Evolutionary conservation across 495 filamentous ascomycete species (phyloP), one percentile per base, ranked within the genome.

Genomic region (Penicillium chermesinum): DNA sequence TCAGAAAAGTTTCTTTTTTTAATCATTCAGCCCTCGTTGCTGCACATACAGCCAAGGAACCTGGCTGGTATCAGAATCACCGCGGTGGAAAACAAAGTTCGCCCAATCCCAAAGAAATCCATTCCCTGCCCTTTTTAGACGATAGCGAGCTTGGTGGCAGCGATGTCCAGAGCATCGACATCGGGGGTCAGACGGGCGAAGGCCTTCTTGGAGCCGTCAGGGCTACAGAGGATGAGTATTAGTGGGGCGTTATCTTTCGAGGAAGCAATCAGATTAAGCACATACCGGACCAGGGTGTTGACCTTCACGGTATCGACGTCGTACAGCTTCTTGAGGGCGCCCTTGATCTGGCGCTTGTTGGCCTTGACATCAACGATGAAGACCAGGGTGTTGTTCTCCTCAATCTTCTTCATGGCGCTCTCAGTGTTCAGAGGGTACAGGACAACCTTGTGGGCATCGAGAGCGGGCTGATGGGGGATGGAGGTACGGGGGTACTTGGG

Each of bases 351-450:
- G 65, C 90, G 84, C 88, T 99, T 99, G 80, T 99, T 99, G 63
- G 89, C 82, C 87, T 96, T 96, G 69, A 89, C 82, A 58, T 99
- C 88, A 63, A 95, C 90, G 65, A 97, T 95, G 79, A 99, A 97
- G 59, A 97, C 94, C 17, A 97, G 80, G 60, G 93, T 96, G 82
- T 99, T 95, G 82, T 97, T 88, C 86, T 97, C 93, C 83, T 97
- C 94, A 56, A 97, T 95, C 86, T 96, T 96, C 89, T 99, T 99
- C 89, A 99, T 95, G 64, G 93, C 94, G 58, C 84, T 88, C 84
- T 98, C 93, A 44, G 93, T 96, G 81, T 99, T 99, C 52, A 98
- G 79, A 48, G 76, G 76, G 79, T 87, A 81, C 59, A 89, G 77
- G 66, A 94, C 84, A 65, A 91, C 75, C 79, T 93, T 91, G 81